Conservation (phyloP, 495 filamentous ascomycete species). For the Melanomma pulvis-pyrius region DNA sequence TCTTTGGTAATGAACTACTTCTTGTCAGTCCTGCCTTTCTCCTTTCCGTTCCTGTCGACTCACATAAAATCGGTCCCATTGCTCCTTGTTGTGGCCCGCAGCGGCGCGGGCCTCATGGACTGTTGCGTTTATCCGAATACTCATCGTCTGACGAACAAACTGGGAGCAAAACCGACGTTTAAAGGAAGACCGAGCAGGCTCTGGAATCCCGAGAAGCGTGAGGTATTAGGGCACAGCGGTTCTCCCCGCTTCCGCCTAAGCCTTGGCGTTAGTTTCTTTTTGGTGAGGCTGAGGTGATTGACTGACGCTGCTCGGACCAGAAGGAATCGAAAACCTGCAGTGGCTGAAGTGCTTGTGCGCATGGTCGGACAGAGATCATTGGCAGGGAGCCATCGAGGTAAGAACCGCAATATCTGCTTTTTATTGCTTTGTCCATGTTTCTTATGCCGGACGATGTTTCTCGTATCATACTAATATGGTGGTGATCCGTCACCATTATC, state of each 20-base stretch:
- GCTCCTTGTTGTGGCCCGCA: conserved; percentile 30
- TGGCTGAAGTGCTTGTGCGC: conserved; percentile 34
- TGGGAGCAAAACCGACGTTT: neutral
- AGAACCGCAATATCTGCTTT: conserved; percentile 16
- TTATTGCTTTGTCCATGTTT: conserved; percentile 12
- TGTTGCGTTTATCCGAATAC: conserved; percentile 28
- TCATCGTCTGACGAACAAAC: conserved; percentile 20
- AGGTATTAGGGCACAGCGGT: conserved; percentile 37
- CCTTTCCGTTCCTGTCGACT: conserved; percentile 10
- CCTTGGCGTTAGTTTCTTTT: conserved; percentile 35
- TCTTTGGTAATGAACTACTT: conserved; percentile 33
- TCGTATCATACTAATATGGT: conserved; percentile 30
- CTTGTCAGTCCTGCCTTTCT: conserved; percentile 1
- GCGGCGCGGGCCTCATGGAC: conserved; percentile 15
- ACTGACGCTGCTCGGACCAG: conserved; percentile 34
- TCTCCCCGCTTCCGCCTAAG: conserved; percentile 34
- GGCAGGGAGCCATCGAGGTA: conserved; percentile 14
- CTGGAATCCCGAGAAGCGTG: conserved; percentile 25
- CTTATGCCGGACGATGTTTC: conserved; percentile 13
- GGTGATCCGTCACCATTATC: conserved; percentile 10
- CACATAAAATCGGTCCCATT: conserved; percentile 37
- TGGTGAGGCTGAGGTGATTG: conserved; percentile 34
- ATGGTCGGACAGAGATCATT: conserved; percentile 22
- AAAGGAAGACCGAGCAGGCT: conserved; percentile 15
- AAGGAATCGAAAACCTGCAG: conserved; percentile 34